Percentiles rank a stretch among this genome's conserved stretches.
Conservation (phyloP, 768 basidiomycete genomes). For the Pleurotus tuoliensis region DNA sequence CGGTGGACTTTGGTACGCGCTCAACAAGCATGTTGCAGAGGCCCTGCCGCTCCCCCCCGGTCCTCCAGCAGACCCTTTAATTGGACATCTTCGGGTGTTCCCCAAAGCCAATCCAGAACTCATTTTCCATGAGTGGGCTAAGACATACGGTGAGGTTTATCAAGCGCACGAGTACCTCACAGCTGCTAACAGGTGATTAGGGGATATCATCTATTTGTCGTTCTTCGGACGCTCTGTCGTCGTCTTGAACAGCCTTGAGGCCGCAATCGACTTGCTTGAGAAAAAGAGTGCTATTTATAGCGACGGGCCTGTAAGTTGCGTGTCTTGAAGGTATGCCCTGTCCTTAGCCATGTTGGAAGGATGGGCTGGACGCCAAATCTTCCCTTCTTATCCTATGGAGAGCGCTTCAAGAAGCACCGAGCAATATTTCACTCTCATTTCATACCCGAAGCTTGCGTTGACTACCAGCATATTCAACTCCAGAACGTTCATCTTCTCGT, state of each 20-base stretch:
- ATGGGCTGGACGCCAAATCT: conserved; percentile 16
- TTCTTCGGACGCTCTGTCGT: conserved; percentile 2
- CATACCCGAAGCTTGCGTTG: conserved; percentile 16
- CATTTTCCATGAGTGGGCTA: neutral
- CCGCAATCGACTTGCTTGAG: neutral
- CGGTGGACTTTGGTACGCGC: too few species aligned
- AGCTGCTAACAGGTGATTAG: neutral
- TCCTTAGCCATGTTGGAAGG: conserved; percentile 8
- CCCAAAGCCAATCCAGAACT: neutral
- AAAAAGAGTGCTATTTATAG: conserved; percentile 5
- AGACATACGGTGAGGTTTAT: neutral
- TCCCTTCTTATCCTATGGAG: conserved; percentile 18
- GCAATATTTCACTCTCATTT: conserved; percentile 17
- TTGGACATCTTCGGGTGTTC: conserved; percentile 1
- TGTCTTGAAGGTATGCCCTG: neutral
- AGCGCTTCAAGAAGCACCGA: conserved; percentile 18
- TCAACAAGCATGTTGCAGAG: too few species aligned
- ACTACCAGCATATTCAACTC: conserved; percentile 24
- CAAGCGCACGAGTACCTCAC: neutral
- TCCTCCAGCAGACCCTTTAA: neutral
- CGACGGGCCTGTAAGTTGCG: neutral
- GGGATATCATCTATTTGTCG: neutral
- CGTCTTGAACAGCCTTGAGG: conserved; percentile 2
- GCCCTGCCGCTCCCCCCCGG: neutral
- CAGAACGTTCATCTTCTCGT: conserved; percentile 28